Base-by-base conservation (phyloP, 352 stramenopile species). In the Phytophthora pinifolia region DNA sequence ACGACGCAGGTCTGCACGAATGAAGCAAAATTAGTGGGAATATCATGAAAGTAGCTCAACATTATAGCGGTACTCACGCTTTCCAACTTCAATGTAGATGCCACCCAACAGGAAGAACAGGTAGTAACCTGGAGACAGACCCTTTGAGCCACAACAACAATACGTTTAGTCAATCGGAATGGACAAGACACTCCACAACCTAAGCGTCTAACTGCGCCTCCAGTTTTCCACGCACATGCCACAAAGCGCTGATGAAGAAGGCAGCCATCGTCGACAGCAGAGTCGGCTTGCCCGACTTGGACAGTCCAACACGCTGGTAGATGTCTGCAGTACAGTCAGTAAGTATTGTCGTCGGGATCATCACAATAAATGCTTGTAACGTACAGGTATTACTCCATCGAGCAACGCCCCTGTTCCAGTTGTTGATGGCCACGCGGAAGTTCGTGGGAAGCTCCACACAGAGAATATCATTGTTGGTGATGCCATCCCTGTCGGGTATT, bases 401-500 rank as follows among this genome's bases (percentile, higher is more conserved):
- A 13, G 85, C 85, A 45, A 94, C 85, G 13, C 84, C 84, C 39
- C 87, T 94, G 67, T 94, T 94, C 85, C 85, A 94, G 67, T 89
- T 91, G 70, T 94, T 94, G 56, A 92, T 92, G 18, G 79, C 83
- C 15, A 92, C 83, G 38, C 85, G 85, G 46, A 94, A 72, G 59
- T 88, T 94, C n/a, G 75, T 82, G n/a, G 85, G 85, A 2, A 91
- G n/a, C 53, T 94, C 85, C 8, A 94, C 85, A 33, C 79, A 90
- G 4, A 94, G 55, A 34, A 94, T 74, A 53, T 92, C 77, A 51
- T 92, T 92, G 69, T 92, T 94, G 15, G 75, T 92, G 62, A 94
- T 89, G 13, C 85, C 85, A 57, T 92, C 81, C 84, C 81, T 91
- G 45, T 31, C 14, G n/a, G 5, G 29, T 20, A 27, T 29, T 38